These are phyloP conservation scores for Claviceps cyperi DNA, from an alignment of 2,329 filamentous ascomycete species.

Conservation along the genomic window DNA sequence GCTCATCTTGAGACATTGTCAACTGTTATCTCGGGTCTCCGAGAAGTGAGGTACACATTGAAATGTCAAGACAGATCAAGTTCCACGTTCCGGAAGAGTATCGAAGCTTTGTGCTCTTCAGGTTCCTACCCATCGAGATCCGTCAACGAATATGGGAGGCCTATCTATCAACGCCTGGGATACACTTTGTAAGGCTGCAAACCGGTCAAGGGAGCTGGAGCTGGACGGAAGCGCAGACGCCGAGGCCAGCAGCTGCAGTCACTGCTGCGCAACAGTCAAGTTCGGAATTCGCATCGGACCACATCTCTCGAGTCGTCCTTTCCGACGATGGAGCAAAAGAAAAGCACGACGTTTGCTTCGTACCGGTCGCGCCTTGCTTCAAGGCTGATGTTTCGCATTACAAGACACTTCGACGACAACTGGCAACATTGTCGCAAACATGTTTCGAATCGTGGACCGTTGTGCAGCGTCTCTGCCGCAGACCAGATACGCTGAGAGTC, in stretches of 20 bases:
- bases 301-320: constrained; percentile 12
- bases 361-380: constrained; percentile 6
- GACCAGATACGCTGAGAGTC: constrained; percentile 13
- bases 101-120: constrained; percentile 18
- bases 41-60: neutral
- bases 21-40: neutral
- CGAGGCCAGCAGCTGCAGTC: neutral
- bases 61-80: constrained; percentile 4
- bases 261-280: constrained; percentile 7
- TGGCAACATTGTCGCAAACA: constrained; percentile 13
- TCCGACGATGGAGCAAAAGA: constrained; percentile 11
- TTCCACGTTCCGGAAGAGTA: constrained; percentile 19
- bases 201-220: constrained; percentile 10
- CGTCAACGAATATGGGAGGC: constrained; percentile 21
- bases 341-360: constrained; percentile 12
- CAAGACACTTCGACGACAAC: constrained; percentile 14
- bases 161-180: constrained; percentile 18
- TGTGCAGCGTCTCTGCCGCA: constrained; percentile 9
- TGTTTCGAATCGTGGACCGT: constrained; percentile 15
- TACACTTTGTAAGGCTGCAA: constrained; percentile 21
- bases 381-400: constrained; percentile 21
- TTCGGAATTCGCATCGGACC: constrained; percentile 4
- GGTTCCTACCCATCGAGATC: constrained; percentile 20
- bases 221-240: constrained; percentile 9
- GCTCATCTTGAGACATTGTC: neutral